Evolutionary conservation across 2,329 filamentous ascomycete genomes (phyloP), one percentile per base, ranked within the genome.

Genomic region (Aspergillus fructus): DNA sequence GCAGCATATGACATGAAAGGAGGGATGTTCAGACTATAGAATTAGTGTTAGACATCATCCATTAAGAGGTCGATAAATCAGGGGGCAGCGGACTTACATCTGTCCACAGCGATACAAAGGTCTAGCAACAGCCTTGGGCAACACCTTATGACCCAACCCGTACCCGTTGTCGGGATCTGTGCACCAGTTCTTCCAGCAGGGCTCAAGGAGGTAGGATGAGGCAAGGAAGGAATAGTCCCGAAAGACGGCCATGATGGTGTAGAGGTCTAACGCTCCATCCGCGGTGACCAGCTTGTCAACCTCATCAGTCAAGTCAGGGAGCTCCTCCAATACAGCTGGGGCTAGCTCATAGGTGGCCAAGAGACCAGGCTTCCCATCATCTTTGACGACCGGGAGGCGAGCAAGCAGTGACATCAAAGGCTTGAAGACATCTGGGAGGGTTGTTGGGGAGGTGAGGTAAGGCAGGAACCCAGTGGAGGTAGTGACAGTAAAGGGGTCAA

Each of bases 151-250:
- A 3, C 87, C 92, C 45, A 96, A 78, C 0, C 92, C 92, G 71
- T 96, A 96, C 1, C 82, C 81, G 71, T 90, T 86, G 0, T 88
- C 89, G 4, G 72, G 71, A 55, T 72, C 66, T 47, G 78, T 79
- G 59, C 78, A 77, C 73, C 84, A 87, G 59, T 88, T 83, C 77
- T 91, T 83, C 76, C 94, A 93, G 74, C 93, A 97, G 11, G 93
- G 93, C 79, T 97, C 93, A 30, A 97, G 85, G 30, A 97, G 81
- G 72, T 96, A 96, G 0, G 91, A 90, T 23, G 90, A 96, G 5
- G 92, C 89, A 30, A 96, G 78, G 80, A 96, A 97, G 13, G 89
- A 90, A 74, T 96, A 97, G 78, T 97, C 93, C 19, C 93, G 84
- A 74, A 96, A 96, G 48, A 96, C 78, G 34, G 92, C 92, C 67